Evolutionary conservation across 2,329 filamentous ascomycete genomes (phyloP), one percentile per base, ranked within the genome.

Genomic region (Fusarium tjaetaba): DNA sequence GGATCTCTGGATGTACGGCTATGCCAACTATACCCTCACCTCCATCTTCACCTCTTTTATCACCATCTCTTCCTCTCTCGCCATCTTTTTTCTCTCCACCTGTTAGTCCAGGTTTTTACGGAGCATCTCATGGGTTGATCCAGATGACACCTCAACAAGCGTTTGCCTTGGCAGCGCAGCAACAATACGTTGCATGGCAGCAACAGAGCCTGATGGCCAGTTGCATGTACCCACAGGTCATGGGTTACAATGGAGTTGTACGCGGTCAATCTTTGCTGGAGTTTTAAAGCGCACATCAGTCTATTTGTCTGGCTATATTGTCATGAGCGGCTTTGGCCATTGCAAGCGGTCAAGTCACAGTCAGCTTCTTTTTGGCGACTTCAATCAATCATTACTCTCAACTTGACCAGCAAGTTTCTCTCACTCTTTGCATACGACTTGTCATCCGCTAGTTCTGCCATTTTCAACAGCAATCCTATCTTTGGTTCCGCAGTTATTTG

Each of bases 331-430:
- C 7, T 7, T 10, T 9, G 20, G 7, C 13, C 11, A 39, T 13
- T 30, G 4, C 20, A 30, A 52, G n/a, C 32, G 13, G 7, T n/a
- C 22, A 22, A 49, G 22, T 11, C 7, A 30, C 20, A 28, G 7
- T 45, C 26, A 16, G 14, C 4, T 11, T 30, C 0, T 8, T 22
- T 7, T 30, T 15, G 8, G 14, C 7, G 7, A 2, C 7, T 49
- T 32, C 34, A 34, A 34, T 34, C 32, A 34, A 15, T 34, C 14
- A 13, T 32, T n/a, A 18, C 5, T 18, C 3, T 49, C 11, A 32
- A 18, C 11, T 3, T 2, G 5, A 32, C 32, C 28, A 24, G 11
- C 46, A 11, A 32, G 3, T 18, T 24, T 32, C 1, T 6, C 4
- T 49, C 15, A 18, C n/a, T n/a, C 8, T 32, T 6, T 30, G 14